Evolutionary conservation across 345 rosid species (phyloP).

Genomic region (Xanthoceras sorbifolium): DNA sequence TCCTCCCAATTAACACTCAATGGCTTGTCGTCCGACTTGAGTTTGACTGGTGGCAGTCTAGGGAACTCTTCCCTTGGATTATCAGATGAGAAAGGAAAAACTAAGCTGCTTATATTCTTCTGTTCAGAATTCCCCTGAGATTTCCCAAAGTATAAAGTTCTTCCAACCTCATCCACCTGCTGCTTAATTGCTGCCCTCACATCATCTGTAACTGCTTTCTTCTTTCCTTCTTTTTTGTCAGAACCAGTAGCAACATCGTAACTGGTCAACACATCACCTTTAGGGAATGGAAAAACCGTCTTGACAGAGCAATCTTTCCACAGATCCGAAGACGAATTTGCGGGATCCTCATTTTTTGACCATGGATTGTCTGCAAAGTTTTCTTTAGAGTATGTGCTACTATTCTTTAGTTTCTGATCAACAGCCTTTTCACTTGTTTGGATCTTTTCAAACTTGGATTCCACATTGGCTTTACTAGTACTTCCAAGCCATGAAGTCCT

Average conservation of each 20-base stretch:
- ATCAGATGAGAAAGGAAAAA: constrained; percentile 59
- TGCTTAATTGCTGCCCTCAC: constrained; percentile 66
- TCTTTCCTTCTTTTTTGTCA: constrained; percentile 73
- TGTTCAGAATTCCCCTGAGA: constrained; percentile 53
- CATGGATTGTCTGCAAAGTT: constrained; percentile 44
- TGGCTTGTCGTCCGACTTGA: constrained; percentile 89
- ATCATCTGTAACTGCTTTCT: constrained; percentile 51
- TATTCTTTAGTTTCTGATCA: constrained; percentile 42
- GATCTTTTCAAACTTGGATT: constrained; percentile 37
- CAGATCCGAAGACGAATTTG: constrained; percentile 46
- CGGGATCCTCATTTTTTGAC: constrained; percentile 48
- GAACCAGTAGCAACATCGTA: constrained; percentile 36
- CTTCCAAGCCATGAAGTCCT: constrained; percentile 59
- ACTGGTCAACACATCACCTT: constrained; percentile 55
- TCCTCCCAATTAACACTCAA: constrained; percentile 78
- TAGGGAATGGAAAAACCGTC: constrained; percentile 67
- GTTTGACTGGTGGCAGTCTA: constrained; percentile 94
- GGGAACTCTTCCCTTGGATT: constrained; percentile 83
- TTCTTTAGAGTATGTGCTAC: constrained; percentile 36
- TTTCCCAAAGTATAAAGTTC: constrained; percentile 72
- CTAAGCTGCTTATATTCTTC: constrained; percentile 44
- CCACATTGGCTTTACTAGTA: constrained; percentile 47
- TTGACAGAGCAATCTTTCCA: constrained; percentile 82
- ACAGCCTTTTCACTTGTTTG: constrained; percentile 48
- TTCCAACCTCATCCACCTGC: constrained; percentile 92